Evolutionary conservation across 2,329 filamentous ascomycete species (phyloP), one percentile per base, ranked within the genome.

Genomic region (Alternaria triticina): DNA sequence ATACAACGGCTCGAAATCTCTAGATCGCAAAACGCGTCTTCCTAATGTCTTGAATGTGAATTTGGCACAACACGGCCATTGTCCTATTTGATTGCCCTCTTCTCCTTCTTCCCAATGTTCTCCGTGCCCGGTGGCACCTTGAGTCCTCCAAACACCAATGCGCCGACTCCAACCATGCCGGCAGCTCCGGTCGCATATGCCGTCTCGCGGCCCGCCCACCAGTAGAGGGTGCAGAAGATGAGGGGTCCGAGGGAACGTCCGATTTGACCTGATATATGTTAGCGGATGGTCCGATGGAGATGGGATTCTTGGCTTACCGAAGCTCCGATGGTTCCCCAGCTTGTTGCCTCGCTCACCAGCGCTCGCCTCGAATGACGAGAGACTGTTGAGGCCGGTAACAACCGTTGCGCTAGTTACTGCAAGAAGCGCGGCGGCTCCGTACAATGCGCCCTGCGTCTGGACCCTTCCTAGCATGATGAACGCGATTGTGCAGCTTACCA

Each of bases 321-420:
- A 90, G 70, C 87, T 89, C 27, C 96, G 86, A 70, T 98, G 86
- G 61, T 92, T 90, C 4, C 96, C 96, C 55, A 99, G 83, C 76
- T 97, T 96, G 50, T 90, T 90, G 4, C 96, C 96, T 44, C 95
- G 86, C 81, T 98, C 94, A 40, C 86, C 87, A 64, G 91, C 90
- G 47, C 84, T 85, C 0, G 94, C 94, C 80, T 98, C 94, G 66
- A 98, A 94, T 75, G 93, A 97, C 72, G 92, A 94, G 54, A 99
- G 83, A 51, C 94, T 93, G 75, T 98, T 98, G 66, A 99, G 82
- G 0, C 95, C 93, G 0, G 94, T 97, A 6, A 99, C 96, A 0
- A 99, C 96, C 0, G 96, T 97, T 13, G 94, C 95, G 47, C 92
- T 97, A 0, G 96, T 98, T 6, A 97, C 86, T 0, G 96, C 96